Evolutionary conservation across 306 rosid species (phyloP).

Genomic region (Pyrus communis): DNA sequence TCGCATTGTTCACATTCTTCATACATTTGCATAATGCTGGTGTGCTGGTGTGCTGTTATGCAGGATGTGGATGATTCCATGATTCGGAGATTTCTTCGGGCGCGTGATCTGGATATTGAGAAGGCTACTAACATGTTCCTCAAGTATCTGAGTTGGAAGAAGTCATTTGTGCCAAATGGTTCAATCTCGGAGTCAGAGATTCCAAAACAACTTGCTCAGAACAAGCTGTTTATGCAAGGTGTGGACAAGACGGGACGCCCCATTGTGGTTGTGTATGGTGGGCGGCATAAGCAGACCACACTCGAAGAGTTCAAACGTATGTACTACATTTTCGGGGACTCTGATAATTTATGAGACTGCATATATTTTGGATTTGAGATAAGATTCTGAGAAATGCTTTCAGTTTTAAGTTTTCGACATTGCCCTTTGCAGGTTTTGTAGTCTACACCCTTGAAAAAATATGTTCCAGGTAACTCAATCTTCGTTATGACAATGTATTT

Average conservation of each 20-base stretch:
- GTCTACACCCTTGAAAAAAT: slow-evolving; percentile 38
- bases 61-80: slow-evolving; percentile 43
- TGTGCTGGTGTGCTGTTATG: neutral
- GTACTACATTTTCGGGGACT: neutral
- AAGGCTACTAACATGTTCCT: slow-evolving; percentile 37
- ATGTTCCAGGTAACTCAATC: slow-evolving; percentile 39
- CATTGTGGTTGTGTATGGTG: slow-evolving; percentile 38
- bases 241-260: slow-evolving; percentile 49
- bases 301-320: slow-evolving; percentile 49
- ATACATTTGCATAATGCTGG: neutral
- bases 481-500: neutral
- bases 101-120: slow-evolving; percentile 49
- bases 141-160: slow-evolving; percentile 38
- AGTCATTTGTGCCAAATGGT: slow-evolving; percentile 35
- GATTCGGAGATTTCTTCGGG: slow-evolving; percentile 51
- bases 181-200: slow-evolving; percentile 26
- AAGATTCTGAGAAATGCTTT: neutral
- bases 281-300: slow-evolving; percentile 40
- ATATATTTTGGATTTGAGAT: neutral
- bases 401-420: neutral
- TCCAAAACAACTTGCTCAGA: slow-evolving; percentile 28
- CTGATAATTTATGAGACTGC: neutral
- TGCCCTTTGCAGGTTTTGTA: slow-evolving; percentile 35
- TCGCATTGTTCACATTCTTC: neutral
- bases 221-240: slow-evolving; percentile 56